phyloP scores from a whole-genome alignment of 495 filamentous ascomycete genomes.

The Tuber microsphaerosporum region DNA sequence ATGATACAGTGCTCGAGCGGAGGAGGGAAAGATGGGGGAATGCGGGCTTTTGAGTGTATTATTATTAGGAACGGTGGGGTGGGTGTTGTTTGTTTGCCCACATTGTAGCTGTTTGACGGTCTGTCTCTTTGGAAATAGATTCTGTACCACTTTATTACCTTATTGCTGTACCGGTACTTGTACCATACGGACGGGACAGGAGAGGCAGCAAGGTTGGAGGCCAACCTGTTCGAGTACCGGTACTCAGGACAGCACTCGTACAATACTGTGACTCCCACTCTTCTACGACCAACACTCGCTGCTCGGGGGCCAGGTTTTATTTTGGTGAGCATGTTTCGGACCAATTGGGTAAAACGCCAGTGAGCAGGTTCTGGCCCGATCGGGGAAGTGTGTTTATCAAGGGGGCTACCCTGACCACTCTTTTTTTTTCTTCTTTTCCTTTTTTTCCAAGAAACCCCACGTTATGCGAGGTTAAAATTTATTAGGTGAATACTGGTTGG shows the following conservation, averaged over 20 bases:
- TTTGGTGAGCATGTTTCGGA: slow-evolving; percentile 32
- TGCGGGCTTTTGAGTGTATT: background rate
- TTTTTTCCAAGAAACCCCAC: no score
- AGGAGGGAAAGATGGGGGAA: background rate
- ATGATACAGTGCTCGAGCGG: background rate
- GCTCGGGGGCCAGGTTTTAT: background rate
- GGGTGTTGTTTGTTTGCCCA: background rate
- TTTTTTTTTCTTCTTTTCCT: no score
- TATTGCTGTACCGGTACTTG: background rate
- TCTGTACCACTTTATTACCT: no score
- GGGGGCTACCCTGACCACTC: background rate
- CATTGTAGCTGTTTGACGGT: no score
- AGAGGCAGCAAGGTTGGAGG: background rate
- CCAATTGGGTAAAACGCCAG: slow-evolving; percentile 16
- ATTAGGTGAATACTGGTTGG: slow-evolving; percentile 5
- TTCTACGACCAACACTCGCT: background rate
- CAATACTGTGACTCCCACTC: background rate
- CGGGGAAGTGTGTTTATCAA: slow-evolving; percentile 16
- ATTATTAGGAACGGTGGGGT: background rate
- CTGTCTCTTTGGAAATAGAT: no score
- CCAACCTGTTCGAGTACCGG: background rate
- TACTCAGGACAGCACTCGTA: no score
- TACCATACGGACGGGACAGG: background rate
- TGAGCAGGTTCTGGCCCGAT: slow-evolving; percentile 27
- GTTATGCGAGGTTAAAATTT: background rate